Conservation (phyloP, 1,284 basidiomycete species). For the Thelephora terrestris region DNA sequence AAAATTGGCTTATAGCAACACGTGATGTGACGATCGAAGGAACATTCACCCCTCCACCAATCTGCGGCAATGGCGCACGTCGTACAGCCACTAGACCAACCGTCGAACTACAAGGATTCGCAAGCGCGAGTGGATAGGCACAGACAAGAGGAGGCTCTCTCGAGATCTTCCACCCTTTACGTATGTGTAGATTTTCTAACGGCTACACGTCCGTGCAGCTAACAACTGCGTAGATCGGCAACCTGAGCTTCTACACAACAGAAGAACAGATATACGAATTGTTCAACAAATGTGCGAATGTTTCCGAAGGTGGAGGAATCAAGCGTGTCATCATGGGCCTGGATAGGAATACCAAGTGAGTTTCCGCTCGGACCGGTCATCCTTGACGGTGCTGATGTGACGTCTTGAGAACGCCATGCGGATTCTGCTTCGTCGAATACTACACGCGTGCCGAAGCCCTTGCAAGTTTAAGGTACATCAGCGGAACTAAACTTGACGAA, state of each 20-base stretch:
- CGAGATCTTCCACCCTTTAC: slow-evolving; percentile 70
- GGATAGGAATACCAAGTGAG: slow-evolving; percentile 86
- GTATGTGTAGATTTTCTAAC: slow-evolving; percentile 35
- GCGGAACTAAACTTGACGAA: slow-evolving; percentile 98
- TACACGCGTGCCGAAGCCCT: slow-evolving; percentile 94
- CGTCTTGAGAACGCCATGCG: slow-evolving; percentile 80
- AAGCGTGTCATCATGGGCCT: slow-evolving; percentile 99
- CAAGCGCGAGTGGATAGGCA: slow-evolving; percentile 67
- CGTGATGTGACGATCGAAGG: too few relatives aligned
- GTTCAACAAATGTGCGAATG: slow-evolving; percentile 85
- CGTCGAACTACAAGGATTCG: slow-evolving; percentile 92
- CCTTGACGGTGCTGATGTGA: not conserved
- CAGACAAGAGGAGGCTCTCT: slow-evolving; percentile 59
- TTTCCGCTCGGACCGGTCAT: slow-evolving; percentile 3
- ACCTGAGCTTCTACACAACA: slow-evolving; percentile 95
- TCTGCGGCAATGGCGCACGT: slow-evolving; percentile 75
- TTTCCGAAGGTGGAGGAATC: slow-evolving; percentile 89
- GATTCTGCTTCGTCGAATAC: slow-evolving; percentile 99
- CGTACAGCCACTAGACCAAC: slow-evolving; percentile 77
- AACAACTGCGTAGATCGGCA: slow-evolving; percentile 66
- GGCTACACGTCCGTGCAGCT: slow-evolving; percentile 1
- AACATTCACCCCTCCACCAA: too few relatives aligned
- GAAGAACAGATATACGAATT: slow-evolving; percentile 99
- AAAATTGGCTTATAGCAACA: too few relatives aligned
- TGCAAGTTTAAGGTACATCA: slow-evolving; percentile 88